phyloP scores from a whole-genome alignment of 2,329 filamentous ascomycete species.

The Fusarium robinianum region DNA sequence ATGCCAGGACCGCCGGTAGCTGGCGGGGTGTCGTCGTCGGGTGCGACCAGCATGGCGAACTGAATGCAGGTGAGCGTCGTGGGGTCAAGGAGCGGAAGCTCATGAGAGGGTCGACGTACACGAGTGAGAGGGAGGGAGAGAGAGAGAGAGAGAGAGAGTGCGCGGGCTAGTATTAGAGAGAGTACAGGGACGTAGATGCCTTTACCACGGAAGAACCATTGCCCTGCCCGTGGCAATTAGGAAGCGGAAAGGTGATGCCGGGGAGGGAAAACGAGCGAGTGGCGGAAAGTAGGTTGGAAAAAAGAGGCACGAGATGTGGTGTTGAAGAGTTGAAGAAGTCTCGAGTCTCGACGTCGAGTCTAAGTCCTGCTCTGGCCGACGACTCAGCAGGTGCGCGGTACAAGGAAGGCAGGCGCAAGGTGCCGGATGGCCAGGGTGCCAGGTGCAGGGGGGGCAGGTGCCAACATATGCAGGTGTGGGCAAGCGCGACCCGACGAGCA shows the following conservation, averaged over 20 bases:
- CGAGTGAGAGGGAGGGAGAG: conserved; percentile 7
- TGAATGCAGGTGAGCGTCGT: conserved; percentile 34
- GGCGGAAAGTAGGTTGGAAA: conserved; percentile 24
- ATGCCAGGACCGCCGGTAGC: conserved; percentile 29
- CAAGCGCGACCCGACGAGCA: conserved; percentile 31
- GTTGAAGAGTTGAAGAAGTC: conserved; percentile 33
- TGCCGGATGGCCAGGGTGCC: conserved; percentile 31
- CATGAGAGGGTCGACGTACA: conserved; percentile 21
- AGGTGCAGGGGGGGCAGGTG: conserved; percentile 33
- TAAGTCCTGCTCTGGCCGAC: conserved; percentile 36
- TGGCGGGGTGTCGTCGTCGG: conserved; percentile 40
- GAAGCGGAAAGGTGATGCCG: conserved; percentile 28
- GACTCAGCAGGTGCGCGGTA: conserved; percentile 30
- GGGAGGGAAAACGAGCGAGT: conserved; percentile 33
- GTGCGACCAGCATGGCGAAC: conserved; percentile 43
- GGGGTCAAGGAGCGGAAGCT: conserved; percentile 29
- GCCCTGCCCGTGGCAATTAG: conserved; percentile 46
- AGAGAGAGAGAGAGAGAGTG: conserved; percentile 14
- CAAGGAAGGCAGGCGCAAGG: conserved; percentile 30
- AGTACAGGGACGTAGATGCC: conserved; percentile 23
- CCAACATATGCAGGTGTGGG: conserved; percentile 26
- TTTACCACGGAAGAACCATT: conserved; percentile 47
- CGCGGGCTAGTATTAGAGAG: conserved; percentile 23
- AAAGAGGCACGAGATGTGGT: conserved; percentile 36
- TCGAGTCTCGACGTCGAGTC: conserved; percentile 36